These are phyloP conservation scores for Begonia masoniana DNA, from an alignment of 306 rosid genomes.

Conservation along the genomic window DNA sequence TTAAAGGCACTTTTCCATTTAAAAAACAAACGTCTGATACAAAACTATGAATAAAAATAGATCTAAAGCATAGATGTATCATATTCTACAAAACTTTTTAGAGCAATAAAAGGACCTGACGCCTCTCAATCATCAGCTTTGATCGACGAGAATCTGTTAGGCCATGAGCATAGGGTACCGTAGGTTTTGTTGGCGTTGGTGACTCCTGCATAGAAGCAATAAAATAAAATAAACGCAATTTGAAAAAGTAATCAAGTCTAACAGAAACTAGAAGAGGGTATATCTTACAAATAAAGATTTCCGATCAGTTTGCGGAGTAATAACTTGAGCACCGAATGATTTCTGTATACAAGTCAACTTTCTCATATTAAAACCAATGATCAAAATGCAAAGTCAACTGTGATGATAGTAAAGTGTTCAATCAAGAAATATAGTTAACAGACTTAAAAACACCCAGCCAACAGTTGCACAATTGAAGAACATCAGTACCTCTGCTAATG, in stretches of 20 bases:
- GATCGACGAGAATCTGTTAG: slow-evolving; percentile 72
- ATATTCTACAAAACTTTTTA: not conserved
- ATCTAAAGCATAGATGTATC: not conserved
- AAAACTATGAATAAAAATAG: not conserved
- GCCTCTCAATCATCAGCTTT: slow-evolving; percentile 61
- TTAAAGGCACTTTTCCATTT: not conserved
- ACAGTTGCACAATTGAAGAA: too few relatives aligned
- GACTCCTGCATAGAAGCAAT: slow-evolving; percentile 52
- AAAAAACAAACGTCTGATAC: not conserved
- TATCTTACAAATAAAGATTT: slow-evolving; percentile 55
- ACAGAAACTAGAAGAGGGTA: slow-evolving; percentile 6
- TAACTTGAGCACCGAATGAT: slow-evolving; percentile 36
- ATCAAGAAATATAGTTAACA: too few relatives aligned
- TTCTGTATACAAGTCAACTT: slow-evolving; percentile 33
- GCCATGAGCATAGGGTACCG: slow-evolving; percentile 38
- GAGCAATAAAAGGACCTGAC: slow-evolving; percentile 43
- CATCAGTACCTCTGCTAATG: slow-evolving; percentile 43
- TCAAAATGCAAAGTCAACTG: not conserved
- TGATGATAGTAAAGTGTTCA: too few relatives aligned
- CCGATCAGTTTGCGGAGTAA: slow-evolving; percentile 34
- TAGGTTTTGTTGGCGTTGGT: slow-evolving; percentile 76
- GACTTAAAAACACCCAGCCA: too few relatives aligned
- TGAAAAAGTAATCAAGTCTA: slow-evolving; percentile 1
- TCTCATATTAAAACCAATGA: not conserved
- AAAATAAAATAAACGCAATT: slow-evolving; percentile 7